Base-by-base conservation (phyloP, 1,284 basidiomycete genomes). In the Pseudozyma sp. region DNA sequence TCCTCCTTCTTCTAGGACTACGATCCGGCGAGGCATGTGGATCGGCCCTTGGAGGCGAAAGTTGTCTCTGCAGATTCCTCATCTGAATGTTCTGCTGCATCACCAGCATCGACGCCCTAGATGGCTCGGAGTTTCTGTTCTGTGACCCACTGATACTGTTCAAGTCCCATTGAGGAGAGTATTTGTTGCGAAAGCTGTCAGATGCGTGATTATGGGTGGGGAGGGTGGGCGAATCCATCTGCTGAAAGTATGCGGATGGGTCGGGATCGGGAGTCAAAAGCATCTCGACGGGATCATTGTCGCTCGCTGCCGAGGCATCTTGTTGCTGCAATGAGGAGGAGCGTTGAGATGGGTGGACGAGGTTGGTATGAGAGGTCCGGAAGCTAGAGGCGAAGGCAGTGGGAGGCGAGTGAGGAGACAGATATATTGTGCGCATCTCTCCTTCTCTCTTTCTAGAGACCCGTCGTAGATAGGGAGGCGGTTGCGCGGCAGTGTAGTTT, bases 41-140 rank as follows among this genome's bases (percentile, higher is more conserved):
- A 53, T 56, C 58, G 2, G 58, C 37, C 2, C 37, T 9, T 16
- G 56, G 63, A 19, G 51, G 50, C 9, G 44, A 40, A 33, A 60
- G 39, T 19, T 49, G 45, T 19, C 49, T 37, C 29, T 46, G 13
- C 11, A 29, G 42, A 11, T 68, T 61, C 9, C 45, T 24, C 48
- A 49, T 51, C 45, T 68, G 65, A 19, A 61, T 57, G 2, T 57
- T 58, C 42, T 68, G 65, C 30, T 68, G 66, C 24, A 68, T 16
- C 29, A 58, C 46, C 4, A 62, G 14, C 14, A 68, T 33, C 6
- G 66, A 62, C n/a, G 58, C 59, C 19, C 53, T 57, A 2, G 48
- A 53, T 7, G 53, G 43, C n/a, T 64, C 62, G 11, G 54, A 53
- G 7, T 7, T 13, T n/a, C 43, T 19, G 6, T 14, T 17, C 5